Base-by-base conservation (phyloP, 2,329 filamentous ascomycete species). In the Fonsecaea monophora region DNA sequence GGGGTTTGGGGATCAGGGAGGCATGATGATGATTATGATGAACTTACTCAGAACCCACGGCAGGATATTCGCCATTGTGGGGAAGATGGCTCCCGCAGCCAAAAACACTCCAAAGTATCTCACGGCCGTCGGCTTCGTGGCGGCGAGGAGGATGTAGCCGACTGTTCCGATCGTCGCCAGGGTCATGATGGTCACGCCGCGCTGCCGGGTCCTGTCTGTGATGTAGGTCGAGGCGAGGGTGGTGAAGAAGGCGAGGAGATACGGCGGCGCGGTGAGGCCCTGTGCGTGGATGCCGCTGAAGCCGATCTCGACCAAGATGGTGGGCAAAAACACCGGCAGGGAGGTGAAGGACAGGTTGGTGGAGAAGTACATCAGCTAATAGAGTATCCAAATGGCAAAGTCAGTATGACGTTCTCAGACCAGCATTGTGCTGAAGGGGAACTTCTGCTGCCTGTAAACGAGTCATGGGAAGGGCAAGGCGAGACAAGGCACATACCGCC, bases 181-280 rank as follows among this genome's bases (percentile, higher is more conserved):
- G 4, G 77, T 70, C 3, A 84, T 78, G 69, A 92, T 85, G 71
- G 86, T 83, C 53, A 86, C 74, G 1, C 88, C 88, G 53, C 90
- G 87, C 75, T 90, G 89, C 68, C 86, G 84, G 1, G 84, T 82
- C 13, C 82, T 82, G 78, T 92, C 90, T n/a, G 89, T 88, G 40
- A 91, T 75, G 75, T 82, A 90, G 4, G 88, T 87, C 1, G 85
- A 86, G 9, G 74, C 72, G 66, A 92, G 83, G 55, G 87, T 89
- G 25, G 87, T 77, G 12, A 90, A 71, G 74, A 90, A 91, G 1
- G 89, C 84, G 15, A 90, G 77, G 72, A 92, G 86, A 76, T 89
- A 92, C 0, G 90, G 89, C 0, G 90, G 90, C 0, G 89, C 89
- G 0, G 89, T 89, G 12, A 93, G 83, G 0, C 90, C 90, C 77